Percentiles rank a stretch among this genome's conserved stretches.
Conservation (phyloP, 371 early-diverging fungal genomes). For the Saksenaea oblongispora region DNA sequence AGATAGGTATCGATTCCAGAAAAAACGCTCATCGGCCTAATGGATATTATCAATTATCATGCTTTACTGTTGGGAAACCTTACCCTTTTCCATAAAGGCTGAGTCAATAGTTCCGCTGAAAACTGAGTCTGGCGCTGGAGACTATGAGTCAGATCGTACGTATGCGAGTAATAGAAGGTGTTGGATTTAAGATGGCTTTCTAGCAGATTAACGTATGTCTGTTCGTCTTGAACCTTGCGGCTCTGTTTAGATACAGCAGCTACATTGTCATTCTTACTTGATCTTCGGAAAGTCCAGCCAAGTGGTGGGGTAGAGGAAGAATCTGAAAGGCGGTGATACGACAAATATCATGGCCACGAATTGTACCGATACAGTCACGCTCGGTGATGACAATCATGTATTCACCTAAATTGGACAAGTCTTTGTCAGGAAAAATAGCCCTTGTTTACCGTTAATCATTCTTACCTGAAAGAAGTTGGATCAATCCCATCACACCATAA, state of each 20-base stretch:
- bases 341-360: slow-evolving; percentile 73
- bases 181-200: slow-evolving; percentile 68
- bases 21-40: slow-evolving; percentile 87
- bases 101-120: slow-evolving; percentile 10
- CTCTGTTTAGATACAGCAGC: background rate
- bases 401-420: slow-evolving; percentile 19
- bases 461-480: slow-evolving; percentile 27
- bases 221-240: slow-evolving; percentile 53
- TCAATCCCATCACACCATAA: slow-evolving; percentile 31
- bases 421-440: background rate
- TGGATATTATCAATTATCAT: background rate
- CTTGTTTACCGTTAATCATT: background rate
- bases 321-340: slow-evolving; percentile 71
- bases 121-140: slow-evolving; percentile 72
- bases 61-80: background rate
- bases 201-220: slow-evolving; percentile 70
- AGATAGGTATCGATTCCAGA: slow-evolving; percentile 83
- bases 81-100: slow-evolving; percentile 53
- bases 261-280: slow-evolving; percentile 2
- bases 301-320: slow-evolving; percentile 66
- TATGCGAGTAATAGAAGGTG: slow-evolving; percentile 85
- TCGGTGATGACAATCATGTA: slow-evolving; percentile 81
- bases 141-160: slow-evolving; percentile 82
- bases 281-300: slow-evolving; percentile 17
- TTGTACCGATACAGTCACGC: slow-evolving; percentile 66